These are phyloP conservation scores for Tolypocladium paradoxum DNA, from an alignment of 2,329 filamentous ascomycete species.

Conservation along the genomic window DNA sequence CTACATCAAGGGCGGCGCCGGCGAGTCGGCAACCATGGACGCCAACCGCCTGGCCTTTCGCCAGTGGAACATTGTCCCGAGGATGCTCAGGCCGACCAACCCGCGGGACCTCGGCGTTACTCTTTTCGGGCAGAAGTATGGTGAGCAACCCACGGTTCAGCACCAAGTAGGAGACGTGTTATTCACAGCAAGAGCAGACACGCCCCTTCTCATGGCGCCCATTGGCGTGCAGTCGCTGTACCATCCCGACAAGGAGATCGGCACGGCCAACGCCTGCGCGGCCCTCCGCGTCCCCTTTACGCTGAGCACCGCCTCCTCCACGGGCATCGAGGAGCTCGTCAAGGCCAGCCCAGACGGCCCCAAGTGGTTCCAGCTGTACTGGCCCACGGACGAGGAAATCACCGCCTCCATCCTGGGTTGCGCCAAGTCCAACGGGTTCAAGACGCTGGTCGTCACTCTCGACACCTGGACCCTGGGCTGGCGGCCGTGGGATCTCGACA, in stretches of 20 bases:
- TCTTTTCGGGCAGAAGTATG: constrained; percentile 40
- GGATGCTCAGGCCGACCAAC: constrained; percentile 33
- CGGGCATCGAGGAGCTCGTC: constrained; percentile 57
- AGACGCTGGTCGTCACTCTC: constrained; percentile 58
- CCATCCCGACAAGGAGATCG: constrained; percentile 54
- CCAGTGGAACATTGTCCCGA: constrained; percentile 39
- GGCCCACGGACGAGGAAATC: constrained; percentile 55
- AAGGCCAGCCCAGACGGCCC: constrained; percentile 43
- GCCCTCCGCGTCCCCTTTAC: constrained; percentile 54
- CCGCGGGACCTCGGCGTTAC: constrained; percentile 38
- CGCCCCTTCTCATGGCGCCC: constrained; percentile 48
- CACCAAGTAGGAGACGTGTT: background rate
- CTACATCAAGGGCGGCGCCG: constrained; percentile 53
- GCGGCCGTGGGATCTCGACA: constrained; percentile 58
- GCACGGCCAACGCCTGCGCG: constrained; percentile 50
- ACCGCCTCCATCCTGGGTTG: constrained; percentile 52
- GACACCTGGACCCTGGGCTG: constrained; percentile 62
- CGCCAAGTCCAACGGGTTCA: constrained; percentile 51
- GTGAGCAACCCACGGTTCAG: constrained; percentile 11
- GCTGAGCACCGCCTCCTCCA: constrained; percentile 52
- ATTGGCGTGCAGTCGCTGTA: constrained; percentile 60
- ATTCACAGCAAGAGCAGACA: constrained; percentile 26
- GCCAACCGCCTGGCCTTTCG: constrained; percentile 48
- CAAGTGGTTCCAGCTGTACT: constrained; percentile 68
- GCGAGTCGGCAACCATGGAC: constrained; percentile 49